Conservation (phyloP, 192 early-diverging fungal species). For the Backusella liffmaniae region DNA sequence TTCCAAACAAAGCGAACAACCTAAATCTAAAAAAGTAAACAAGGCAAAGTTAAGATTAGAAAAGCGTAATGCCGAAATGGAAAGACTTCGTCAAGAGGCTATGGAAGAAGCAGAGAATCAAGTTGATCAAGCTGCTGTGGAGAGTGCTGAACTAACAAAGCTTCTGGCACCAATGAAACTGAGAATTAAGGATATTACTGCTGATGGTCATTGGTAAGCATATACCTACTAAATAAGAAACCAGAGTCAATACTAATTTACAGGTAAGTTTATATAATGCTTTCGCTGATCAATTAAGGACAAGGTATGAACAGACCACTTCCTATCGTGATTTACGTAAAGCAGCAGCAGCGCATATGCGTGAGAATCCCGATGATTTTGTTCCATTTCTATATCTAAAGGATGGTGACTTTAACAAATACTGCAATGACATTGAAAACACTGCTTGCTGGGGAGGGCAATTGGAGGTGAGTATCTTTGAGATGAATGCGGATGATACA, state of each 20-base stretch:
- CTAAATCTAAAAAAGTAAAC: constrained; percentile 48
- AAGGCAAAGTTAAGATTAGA: constrained; percentile 55
- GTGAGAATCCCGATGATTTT: constrained; percentile 80
- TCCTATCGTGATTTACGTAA: constrained; percentile 67
- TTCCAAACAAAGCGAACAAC: constrained; percentile 1
- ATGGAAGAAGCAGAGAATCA: constrained; percentile 71
- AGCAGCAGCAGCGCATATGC: constrained; percentile 79
- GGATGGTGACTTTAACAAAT: constrained; percentile 74
- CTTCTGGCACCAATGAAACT: constrained; percentile 58
- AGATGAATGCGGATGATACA: not conserved
- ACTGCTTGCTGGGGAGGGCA: constrained; percentile 95
- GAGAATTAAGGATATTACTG: constrained; percentile 63
- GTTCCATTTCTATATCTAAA: constrained; percentile 83
- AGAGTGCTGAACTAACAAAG: constrained; percentile 64
- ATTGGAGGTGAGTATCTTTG: constrained; percentile 64
- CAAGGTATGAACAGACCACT: constrained; percentile 50
- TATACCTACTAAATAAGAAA: not conserved
- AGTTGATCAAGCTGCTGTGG: constrained; percentile 74
- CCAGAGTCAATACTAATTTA: not conserved
- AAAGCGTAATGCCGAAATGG: constrained; percentile 68
- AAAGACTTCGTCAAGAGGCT: constrained; percentile 70
- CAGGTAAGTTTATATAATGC: constrained; percentile 76
- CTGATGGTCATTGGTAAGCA: constrained; percentile 90
- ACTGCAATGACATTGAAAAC: constrained; percentile 76
- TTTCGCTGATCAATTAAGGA: constrained; percentile 75